Conservation (phyloP, 2,329 filamentous ascomycete genomes). For the Microdochium nivale region DNA sequence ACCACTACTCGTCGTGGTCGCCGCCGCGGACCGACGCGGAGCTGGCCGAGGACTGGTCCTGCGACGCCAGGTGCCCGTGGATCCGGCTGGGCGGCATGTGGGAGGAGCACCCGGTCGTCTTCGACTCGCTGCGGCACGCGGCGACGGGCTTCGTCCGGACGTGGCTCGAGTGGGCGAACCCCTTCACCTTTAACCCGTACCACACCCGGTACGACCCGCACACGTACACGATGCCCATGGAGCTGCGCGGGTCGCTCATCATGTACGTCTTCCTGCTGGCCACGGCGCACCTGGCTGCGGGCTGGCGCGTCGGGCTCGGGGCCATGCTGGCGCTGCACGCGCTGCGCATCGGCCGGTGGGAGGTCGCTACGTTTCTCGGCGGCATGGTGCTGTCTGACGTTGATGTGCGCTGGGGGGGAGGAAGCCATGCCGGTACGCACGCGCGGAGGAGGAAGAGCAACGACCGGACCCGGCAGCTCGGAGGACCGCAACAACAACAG, state of each 20-base stretch:
- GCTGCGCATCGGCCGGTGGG: slow-evolving; percentile 25
- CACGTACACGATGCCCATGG: slow-evolving; percentile 32
- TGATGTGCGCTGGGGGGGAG: slow-evolving; percentile 16
- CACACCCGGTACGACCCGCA: slow-evolving; percentile 31
- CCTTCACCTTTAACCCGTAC: slow-evolving; percentile 29
- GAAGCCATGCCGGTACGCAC: neutral
- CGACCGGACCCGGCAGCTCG: neutral
- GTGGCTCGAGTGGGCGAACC: slow-evolving; percentile 30
- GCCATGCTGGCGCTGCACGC: slow-evolving; percentile 22
- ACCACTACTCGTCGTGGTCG: neutral
- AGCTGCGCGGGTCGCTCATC: slow-evolving; percentile 30
- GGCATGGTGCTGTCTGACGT: slow-evolving; percentile 26
- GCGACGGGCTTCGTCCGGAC: slow-evolving; percentile 26
- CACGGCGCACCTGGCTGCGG: slow-evolving; percentile 24
- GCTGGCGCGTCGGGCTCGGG: slow-evolving; percentile 22
- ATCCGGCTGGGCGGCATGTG: slow-evolving; percentile 29
- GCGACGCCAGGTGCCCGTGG: slow-evolving; percentile 11
- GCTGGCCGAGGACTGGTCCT: neutral
- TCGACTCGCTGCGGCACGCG: slow-evolving; percentile 27
- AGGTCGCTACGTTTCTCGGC: slow-evolving; percentile 29
- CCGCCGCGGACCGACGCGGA: neutral
- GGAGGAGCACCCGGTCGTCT: slow-evolving; percentile 31
- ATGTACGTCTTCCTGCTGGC: slow-evolving; percentile 30
- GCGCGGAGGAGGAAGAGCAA: neutral
- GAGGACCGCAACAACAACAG: neutral